Base-by-base conservation (phyloP, 345 rosid species). In the Carallia pectinifolia region DNA sequence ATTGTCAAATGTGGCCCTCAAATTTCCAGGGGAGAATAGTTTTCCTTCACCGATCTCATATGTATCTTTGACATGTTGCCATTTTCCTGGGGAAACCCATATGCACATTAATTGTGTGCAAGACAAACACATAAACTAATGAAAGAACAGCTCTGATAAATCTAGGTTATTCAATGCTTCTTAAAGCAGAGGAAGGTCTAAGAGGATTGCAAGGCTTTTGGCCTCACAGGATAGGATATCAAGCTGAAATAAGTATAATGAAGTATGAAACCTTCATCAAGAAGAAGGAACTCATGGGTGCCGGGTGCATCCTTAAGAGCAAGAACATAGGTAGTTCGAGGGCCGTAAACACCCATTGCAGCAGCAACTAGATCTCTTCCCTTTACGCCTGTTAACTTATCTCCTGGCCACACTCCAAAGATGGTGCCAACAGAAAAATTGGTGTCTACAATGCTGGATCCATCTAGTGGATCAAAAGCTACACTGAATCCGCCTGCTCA, bases 401-500 rank as follows among this genome's bases (percentile, higher is more conserved):
- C 98, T 33, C 98, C 99, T 40, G 99, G 92, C 99, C 99, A 95
- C 70, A 92, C 99, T 2, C 99, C 99, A 16, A 92, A 95, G 65
- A 95, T 95, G 73, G 99, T 95, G 61, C 96, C 98, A 9, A 90
- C 96, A 0, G 96, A 88, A 82, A 92, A 92, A 67, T 92, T 90
- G 3, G 97, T 88, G 79, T 92, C 97, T 8, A 90, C 94, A 38
- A 75, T 89, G 67, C 97, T 91, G 4, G 96, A 88, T 7, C 96
- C 97, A 66, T 91, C 96, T 44, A 91, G 87, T 30, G 97, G 97
- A 82, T 91, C 97, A 76, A 91, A 91, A 15, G 97, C 96, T 61
- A 91, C 93, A 77, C 97, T 91, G 74, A 91, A 91, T 73, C 97
- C 97, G 75, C 89, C 95, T 91, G 85, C 67, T 61, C 30, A 61